Conservation (phyloP, 2,329 filamentous ascomycete species). For the Fusarium newnesense region DNA sequence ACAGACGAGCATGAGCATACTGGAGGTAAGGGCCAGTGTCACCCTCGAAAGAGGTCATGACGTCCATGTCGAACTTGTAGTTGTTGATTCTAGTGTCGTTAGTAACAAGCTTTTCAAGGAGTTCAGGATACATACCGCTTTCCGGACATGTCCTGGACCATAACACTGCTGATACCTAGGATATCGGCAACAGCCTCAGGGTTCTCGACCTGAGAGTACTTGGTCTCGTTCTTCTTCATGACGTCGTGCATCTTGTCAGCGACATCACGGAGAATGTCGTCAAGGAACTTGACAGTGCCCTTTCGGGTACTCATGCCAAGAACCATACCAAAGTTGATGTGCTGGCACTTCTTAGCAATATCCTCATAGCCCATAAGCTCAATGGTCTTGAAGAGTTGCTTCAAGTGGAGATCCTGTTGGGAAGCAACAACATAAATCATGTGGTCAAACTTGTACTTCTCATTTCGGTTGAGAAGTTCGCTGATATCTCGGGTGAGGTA, state of each 20-base stretch:
- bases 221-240: conserved; percentile 89
- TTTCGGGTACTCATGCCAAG: conserved; percentile 76
- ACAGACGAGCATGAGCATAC: conserved; percentile 81
- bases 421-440: conserved; percentile 84
- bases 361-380: conserved; percentile 77
- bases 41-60: conserved; percentile 85
- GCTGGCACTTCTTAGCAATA: conserved; percentile 73
- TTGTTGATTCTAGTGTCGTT: conserved; percentile 64
- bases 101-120: background rate
- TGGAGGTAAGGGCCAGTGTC: conserved; percentile 88
- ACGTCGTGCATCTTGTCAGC: conserved; percentile 97
- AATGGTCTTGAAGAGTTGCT: conserved; percentile 80
- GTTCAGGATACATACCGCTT: conserved; percentile 71
- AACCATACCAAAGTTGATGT: conserved; percentile 81
- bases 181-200: conserved; percentile 85
- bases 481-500: conserved; percentile 84
- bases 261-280: conserved; percentile 66
- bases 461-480: conserved; percentile 73
- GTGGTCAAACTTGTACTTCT: conserved; percentile 75
- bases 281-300: conserved; percentile 79
- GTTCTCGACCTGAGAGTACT: conserved; percentile 90
- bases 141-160: conserved; percentile 98
- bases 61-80: conserved; percentile 80
- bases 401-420: conserved; percentile 77
- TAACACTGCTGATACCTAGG: conserved; percentile 92